Base-by-base conservation (phyloP, 2,329 filamentous ascomycete genomes). In the Alternaria sp. region DNA sequence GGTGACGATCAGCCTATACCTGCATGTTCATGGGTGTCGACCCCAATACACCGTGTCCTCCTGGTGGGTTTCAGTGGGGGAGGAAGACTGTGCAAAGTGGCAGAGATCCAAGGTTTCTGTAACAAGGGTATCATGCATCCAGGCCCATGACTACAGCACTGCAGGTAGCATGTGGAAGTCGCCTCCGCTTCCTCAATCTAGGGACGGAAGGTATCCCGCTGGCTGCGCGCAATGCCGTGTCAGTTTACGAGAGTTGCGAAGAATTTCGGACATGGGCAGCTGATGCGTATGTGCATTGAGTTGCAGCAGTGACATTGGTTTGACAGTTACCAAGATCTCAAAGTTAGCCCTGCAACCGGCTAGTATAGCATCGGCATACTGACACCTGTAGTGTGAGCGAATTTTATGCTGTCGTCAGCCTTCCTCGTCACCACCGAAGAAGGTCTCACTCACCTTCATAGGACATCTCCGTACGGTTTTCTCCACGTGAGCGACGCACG, bases 401-500 rank as follows among this genome's bases (percentile, higher is more conserved):
- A 51, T 34, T 69, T 64, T 54, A 59, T 52, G 9, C 20, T 54
- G 60, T 61, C 59, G 59, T 61, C 62, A 62, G 41, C 55, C 55
- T 62, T 64, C 67, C 69, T 61, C 22, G 66, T 60, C 63, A 59
- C 65, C 48, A 49, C 59, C 28, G 39, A 63, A 39, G 46, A 64
- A 59, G 52, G 53, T 53, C 48, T 28, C 26, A 16, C 26, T 49
- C 43, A 48, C 54, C 44, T 54, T 60, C 57, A 54, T 60, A 49
- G 41, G 44, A 24, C 46, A 53, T 58, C 47, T 57, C 62, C 55
- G 59, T 62, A 67, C 63, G 52, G 49, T 58, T 54, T 42, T 61
- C 53, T 69, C 74, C 74, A 77, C 75, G 73, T 75, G 74, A 76
- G 67, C 38, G 49, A 39, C 36, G 22, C 46, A 72, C 74, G 73